Base-by-base conservation (phyloP, 345 rosid species). In the Brassica carinata region DNA sequence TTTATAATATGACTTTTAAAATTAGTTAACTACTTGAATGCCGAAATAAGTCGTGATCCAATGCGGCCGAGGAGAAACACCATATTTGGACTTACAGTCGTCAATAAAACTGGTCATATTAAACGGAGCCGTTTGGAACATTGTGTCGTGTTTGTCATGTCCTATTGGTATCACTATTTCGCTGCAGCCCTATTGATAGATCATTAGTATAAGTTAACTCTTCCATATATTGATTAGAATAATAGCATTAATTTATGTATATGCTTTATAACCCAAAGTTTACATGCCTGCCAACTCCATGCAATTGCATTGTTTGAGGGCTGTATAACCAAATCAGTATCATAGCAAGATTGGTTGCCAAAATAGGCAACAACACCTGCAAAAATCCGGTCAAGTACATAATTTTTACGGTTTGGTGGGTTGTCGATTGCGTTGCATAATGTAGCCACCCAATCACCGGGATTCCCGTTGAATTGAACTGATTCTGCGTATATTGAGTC, bases 81-180 rank as follows among this genome's bases (percentile, higher is more conserved):
- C 92, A 73, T 81, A 91, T 17, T 14, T 7, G 27, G 77, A 69
- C 45, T 83, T 29, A 86, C 98, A 93, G 3, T 55, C 67, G 1
- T 78, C 71, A 5, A 71, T 83, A 82, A 71, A 89, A 30, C 31
- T 79, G 2, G 55, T 80, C 6, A 93, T 80, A 77, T 87, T 74
- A 77, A 87, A 88, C 11, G 90, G 92, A 0, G 69, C 57, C 10
- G 86, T 76, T 75, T 82, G 90, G 55, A 90, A 91, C 98, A 93
- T 91, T 0, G 89, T 81, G 27, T 83, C 79, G 55, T 77, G 19
- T 48, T 74, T 70, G 67, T 83, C 86, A 9, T 78, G 40, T 59
- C 96, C 98, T 4, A 88, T 80, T 0, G 96, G 90, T 80, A 88
- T 82, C 79, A 91, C 96, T 26, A 93, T 68, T 81, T 91, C 96